Base-by-base conservation (phyloP, 2,329 filamentous ascomycete genomes). In the Volutella citrinella region DNA sequence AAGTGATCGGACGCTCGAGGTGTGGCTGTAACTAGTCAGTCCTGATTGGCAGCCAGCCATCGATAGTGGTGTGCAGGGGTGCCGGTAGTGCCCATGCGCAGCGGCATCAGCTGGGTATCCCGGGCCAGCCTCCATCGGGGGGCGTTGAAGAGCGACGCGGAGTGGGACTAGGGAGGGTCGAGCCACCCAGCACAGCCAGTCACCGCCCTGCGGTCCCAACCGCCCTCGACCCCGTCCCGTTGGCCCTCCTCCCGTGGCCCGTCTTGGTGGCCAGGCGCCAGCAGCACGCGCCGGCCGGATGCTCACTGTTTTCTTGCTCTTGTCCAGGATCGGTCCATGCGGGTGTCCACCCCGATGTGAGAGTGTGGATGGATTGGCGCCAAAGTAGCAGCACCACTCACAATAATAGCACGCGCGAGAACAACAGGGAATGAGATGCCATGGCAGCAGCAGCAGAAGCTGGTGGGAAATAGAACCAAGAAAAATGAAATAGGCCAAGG, bases 41-140 rank as follows among this genome's bases (percentile, higher is more conserved):
- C 26, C 22, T 54, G 48, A 54, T 54, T 54, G 50, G 50, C 27
- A 34, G 25, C 11, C 15, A 24, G 36, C 32, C 33, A 44, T 45
- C 42, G 27, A 49, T 54, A 41, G 48, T 52, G 42, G 46, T 54
- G 50, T 45, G 38, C 46, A 54, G 48, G 50, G 50, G 50, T 54
- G 46, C 13, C 45, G 50, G 50, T 52, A 54, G 45, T 49, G 45
- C 21, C 19, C 22, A 30, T 20, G 7, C 7, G 16, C 29, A 27
- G 36, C 28, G 34, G 40, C 38, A 49, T 53, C 50, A 53, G 50
- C 50, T 53, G 50, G 48, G 36, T 48, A 36, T 34, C 34, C 36
- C 42, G 40, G 39, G 36, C 39, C 30, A 48, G 43, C 34, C 43
- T 38, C 40, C 38, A 40, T 42, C 49, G 34, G 33, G 23, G 23